Conservation (phyloP, 352 stramenopile species). For the Phytopythium kandeliae region DNA sequence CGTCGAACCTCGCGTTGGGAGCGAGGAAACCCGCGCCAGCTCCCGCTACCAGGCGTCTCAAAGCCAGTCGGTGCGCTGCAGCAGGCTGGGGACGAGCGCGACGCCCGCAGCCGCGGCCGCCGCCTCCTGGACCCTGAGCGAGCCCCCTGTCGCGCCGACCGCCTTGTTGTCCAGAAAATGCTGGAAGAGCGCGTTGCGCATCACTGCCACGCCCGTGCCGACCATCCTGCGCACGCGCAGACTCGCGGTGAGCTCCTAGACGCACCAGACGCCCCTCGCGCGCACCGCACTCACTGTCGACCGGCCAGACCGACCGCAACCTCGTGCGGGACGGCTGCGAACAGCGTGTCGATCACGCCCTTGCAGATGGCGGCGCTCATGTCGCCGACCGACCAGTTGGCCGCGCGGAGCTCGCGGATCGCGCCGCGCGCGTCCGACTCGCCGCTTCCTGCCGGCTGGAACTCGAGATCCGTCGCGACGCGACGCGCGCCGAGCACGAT, state of each 20-base stretch:
- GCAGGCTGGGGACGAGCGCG: constrained; percentile 24
- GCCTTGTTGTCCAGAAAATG: constrained; percentile 33
- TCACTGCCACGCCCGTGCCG: constrained; percentile 48
- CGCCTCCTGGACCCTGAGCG: constrained; percentile 20
- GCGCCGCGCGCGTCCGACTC: constrained; percentile 32
- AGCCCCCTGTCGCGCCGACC: constrained; percentile 8
- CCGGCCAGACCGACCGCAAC: constrained; percentile 20
- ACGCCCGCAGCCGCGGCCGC: constrained; percentile 48
- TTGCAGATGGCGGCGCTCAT: constrained; percentile 55
- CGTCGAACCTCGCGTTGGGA: neutral
- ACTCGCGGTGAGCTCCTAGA: constrained; percentile 1
- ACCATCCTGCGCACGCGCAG: constrained; percentile 31
- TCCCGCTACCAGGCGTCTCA: neutral
- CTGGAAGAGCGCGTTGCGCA: constrained; percentile 49
- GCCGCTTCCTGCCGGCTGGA: constrained; percentile 45
- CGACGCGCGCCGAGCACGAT: constrained; percentile 40
- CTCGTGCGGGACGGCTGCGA: constrained; percentile 42
- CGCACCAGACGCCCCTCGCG: neutral
- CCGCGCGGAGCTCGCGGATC: constrained; percentile 33
- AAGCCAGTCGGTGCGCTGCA: constrained; percentile 7
- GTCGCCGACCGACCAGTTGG: constrained; percentile 60
- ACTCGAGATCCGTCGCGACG: constrained; percentile 38
- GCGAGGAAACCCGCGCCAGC: too few relatives aligned
- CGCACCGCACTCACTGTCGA: constrained; percentile 25
- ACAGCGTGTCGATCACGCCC: constrained; percentile 54